Base-by-base conservation (phyloP, 768 basidiomycete species). In the Mycena alexandri region DNA sequence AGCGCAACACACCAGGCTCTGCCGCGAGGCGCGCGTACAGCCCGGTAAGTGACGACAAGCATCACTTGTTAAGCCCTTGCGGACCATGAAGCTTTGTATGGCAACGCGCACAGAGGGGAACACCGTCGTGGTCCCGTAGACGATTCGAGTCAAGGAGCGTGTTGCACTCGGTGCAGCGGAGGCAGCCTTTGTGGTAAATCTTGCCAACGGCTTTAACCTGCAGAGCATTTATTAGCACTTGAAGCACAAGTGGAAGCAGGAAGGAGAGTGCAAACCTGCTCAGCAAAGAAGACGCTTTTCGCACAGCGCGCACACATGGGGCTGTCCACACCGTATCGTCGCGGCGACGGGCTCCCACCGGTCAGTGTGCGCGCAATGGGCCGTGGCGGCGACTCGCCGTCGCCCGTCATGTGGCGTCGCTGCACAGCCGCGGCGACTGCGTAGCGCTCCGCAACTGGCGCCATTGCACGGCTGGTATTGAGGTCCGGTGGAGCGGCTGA, bases 161-260 rank as follows among this genome's bases (percentile, higher is more conserved):
- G 61, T 81, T 85, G 72, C 93, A 95, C 70, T 90, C 90, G 11
- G 85, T 83, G 74, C 93, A 95, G n/a, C 93, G 82, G 70, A 95
- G 77, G 73, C 93, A 95, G 17, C 79, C 81, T 73, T 92, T 93
- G 70, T 95, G 93, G 78, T 83, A 95, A 17, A 90, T 92, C 82
- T 93, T 91, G 10, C 91, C 91, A 16, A 92, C 85, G 1, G 93
- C 93, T 77, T 92, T 93, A 64, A 92, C 88, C 93, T 93, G 69
- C 16, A 38, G 55, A n/a, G n/a, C 29, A 41, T 62, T 61, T 43
- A n/a, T 29, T 21, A 52, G 25, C 24, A 43, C 14, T 6, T 17
- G 41, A 9, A 6, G 10, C 0, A 9, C 13, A 22, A 3, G 22
- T 36, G 11, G 21, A 50, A 19, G 29, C 21, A 14, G 42, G 5